Evolutionary conservation across 2,329 filamentous ascomycete species (phyloP), one percentile per base, ranked within the genome.

Genomic region (Elsinoe necatrix): DNA sequence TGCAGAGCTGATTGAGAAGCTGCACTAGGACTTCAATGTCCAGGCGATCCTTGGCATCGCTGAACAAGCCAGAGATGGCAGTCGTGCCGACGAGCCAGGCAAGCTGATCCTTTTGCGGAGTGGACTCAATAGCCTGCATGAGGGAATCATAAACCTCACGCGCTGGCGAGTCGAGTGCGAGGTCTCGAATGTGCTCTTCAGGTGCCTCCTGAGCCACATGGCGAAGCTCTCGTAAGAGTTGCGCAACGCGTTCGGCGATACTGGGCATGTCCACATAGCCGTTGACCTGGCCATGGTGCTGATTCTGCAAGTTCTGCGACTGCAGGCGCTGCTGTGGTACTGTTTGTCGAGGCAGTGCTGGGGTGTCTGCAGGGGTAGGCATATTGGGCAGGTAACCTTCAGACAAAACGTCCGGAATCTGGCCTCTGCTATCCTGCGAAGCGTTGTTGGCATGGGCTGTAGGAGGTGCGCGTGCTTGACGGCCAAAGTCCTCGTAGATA

Each of bases 401-500:
- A 62, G 83, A 80, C 31, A 85, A 73, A 14, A 84, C 77, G 63
- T 85, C 82, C 9, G 80, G 79, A 54, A 85, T 68, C 62, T 83
- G 81, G 57, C 82, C 78, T 47, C 77, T 77, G 56, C 76, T 77
- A 60, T 84, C 82, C 50, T 80, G 78, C 1, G 80, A 80, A 7
- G 73, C 69, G 69, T 68, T 83, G 69, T 70, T 82, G 67, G 67
- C 77, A 67, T 73, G 83, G 63, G 67, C 77, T 7, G 67, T 61
- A 12, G 68, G 65, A 69, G 66, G 70, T 41, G 79, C 72, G 57
- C 89, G 85, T 25, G 89, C 85, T 68, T 95, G 89, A 57, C 90
- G 81, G 8, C 89, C 89, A 70, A 98, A 98, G 61, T 97, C 91
- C 66, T 97, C 91, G 66, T 98, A 98, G 23, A 98, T 95, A 9